These are phyloP conservation scores for Volvox reticuliferus DNA, from an alignment of 139 green algal genomes.

Conservation along the genomic window DNA sequence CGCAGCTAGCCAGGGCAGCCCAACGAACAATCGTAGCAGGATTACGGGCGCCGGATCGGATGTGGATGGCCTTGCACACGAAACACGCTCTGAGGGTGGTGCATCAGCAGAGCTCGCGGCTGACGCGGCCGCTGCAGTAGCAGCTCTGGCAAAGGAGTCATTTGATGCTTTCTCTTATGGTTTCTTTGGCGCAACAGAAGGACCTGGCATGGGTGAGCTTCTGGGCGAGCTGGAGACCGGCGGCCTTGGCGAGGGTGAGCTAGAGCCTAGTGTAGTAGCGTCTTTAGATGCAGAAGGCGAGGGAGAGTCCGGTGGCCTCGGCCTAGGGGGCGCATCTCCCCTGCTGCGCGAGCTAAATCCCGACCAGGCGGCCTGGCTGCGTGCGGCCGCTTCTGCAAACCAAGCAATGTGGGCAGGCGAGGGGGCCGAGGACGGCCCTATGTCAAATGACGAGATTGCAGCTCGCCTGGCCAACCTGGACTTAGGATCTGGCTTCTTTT, in stretches of 20 bases:
- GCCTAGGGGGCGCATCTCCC: background rate
- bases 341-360: constrained; percentile 40
- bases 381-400: constrained; percentile 44
- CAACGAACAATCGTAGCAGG: background rate
- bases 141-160: constrained; percentile 39
- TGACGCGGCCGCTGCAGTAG: constrained; percentile 30
- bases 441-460: constrained; percentile 54
- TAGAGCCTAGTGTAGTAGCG: background rate
- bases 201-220: constrained; percentile 28
- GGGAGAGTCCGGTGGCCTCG: background rate
- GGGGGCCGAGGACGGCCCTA: constrained; percentile 25
- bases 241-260: background rate
- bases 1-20: constrained; percentile 20
- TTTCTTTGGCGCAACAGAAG: constrained; percentile 60
- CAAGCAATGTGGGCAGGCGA: constrained; percentile 46
- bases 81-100: constrained; percentile 37
- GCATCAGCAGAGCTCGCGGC: constrained; percentile 29
- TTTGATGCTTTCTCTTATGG: constrained; percentile 66
- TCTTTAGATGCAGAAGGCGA: background rate
- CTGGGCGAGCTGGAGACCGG: constrained; percentile 49
- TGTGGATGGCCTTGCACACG: background rate
- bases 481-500: constrained; percentile 59
- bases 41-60: constrained; percentile 20
- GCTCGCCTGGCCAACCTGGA: constrained; percentile 59
- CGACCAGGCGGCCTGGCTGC: constrained; percentile 28